Percentiles rank a stretch among this genome's conserved stretches.
Evolutionary conservation across 2,329 filamentous ascomycete genomes (phyloP).

Genomic region (Xylariales sp.): DNA sequence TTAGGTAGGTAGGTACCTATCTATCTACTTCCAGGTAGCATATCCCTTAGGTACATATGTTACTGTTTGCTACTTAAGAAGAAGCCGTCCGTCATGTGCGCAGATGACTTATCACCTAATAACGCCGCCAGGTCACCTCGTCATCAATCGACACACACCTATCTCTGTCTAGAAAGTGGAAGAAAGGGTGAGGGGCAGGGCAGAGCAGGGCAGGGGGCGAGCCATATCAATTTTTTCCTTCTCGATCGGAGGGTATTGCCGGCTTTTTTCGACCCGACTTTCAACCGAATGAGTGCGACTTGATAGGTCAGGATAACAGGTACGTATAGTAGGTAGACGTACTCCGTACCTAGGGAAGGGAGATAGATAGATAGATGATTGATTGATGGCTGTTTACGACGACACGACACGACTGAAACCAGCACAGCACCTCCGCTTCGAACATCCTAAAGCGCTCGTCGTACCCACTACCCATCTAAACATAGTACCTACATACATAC

Average conservation of each 20-base stretch:
- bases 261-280: conserved; percentile 8
- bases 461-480: too few species aligned
- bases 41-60: background rate
- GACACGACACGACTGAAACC: too few species aligned
- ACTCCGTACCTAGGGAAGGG: too few species aligned
- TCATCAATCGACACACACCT: background rate
- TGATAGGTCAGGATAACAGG: conserved; percentile 8
- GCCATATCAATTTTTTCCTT: background rate
- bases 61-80: background rate
- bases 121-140: background rate
- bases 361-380: too few species aligned
- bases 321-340: too few species aligned
- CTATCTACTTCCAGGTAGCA: too few species aligned
- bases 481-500: too few species aligned
- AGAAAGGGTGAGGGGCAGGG: background rate
- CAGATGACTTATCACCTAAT: conserved; percentile 10
- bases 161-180: background rate
- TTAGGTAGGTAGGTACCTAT: conserved; percentile 4
- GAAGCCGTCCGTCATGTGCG: background rate
- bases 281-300: background rate
- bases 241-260: conserved; percentile 25
- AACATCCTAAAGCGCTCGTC: too few species aligned
- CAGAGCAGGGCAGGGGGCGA: too few species aligned
- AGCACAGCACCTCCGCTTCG: too few species aligned
- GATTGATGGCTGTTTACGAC: too few species aligned